Conservation (phyloP, 2,329 filamentous ascomycete species). For the Sarocladiaceae sp. region DNA sequence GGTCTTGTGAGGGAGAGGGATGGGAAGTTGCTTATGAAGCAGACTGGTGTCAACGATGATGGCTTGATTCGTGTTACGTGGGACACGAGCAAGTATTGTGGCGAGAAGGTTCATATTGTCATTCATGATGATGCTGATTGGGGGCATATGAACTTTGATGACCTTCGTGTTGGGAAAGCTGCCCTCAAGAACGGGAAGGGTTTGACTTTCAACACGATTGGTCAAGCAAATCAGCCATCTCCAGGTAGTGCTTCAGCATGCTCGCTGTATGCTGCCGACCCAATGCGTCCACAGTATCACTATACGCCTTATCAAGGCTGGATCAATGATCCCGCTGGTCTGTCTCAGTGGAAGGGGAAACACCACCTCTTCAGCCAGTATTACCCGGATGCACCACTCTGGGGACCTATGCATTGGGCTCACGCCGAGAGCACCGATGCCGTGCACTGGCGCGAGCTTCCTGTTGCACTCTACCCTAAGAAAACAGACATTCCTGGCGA, state of each 20-base stretch:
- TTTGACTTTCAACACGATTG: constrained; percentile 23
- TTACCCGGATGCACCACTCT: constrained; percentile 18
- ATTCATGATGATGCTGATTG: constrained; percentile 19
- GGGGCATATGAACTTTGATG: constrained; percentile 28
- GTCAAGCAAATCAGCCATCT: constrained; percentile 22
- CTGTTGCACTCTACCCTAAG: constrained; percentile 17
- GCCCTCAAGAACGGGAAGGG: constrained; percentile 19
- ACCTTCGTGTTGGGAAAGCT: constrained; percentile 22
- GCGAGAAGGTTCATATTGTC: constrained; percentile 18
- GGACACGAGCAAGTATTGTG: constrained; percentile 24
- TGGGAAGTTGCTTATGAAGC: constrained; percentile 20
- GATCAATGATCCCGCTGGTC: constrained; percentile 23
- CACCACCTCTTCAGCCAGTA: constrained; percentile 24
- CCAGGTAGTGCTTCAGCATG: constrained; percentile 14
- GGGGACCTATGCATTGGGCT: constrained; percentile 23
- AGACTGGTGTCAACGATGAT: constrained; percentile 25
- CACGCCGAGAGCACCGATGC: constrained; percentile 19
- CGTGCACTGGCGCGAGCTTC: constrained; percentile 20
- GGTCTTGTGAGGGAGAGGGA: constrained; percentile 22
- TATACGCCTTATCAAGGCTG: constrained; percentile 23
- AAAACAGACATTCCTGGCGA: constrained; percentile 13
- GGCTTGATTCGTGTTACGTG: constrained; percentile 24
- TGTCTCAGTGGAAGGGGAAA: constrained; percentile 18
- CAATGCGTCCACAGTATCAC: constrained; percentile 21
- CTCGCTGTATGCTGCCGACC: constrained; percentile 20